Evolutionary conservation across 164 flowering plant genomes (phyloP), one percentile per base, ranked within the genome.

Genomic region (Taxillus chinensis): DNA sequence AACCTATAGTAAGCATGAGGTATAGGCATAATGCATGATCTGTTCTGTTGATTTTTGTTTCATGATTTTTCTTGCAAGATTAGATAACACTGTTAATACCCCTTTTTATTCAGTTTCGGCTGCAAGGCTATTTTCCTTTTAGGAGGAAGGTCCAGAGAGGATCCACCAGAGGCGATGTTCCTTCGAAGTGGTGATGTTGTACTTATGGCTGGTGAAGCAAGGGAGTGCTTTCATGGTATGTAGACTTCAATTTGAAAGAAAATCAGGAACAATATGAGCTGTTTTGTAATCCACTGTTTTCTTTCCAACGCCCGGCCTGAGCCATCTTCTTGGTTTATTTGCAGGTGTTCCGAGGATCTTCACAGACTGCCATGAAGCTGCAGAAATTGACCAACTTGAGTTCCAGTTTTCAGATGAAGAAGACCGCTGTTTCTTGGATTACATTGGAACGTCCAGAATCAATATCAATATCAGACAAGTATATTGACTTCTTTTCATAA

Each of bases 1-100:
- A 89, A 68, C 97, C 99, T 67, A 91, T 95, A 43, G 99, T 95
- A 53, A 95, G 99, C 95, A 77, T 95, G 80, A 95, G 99, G 99
- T 93, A 73, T 60, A 16, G 39, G 12, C 41, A 6, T 7, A 9
- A 4, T 14, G 7, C 7, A 5, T 7, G 7, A 13, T 38, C 39
- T 57, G 10, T 57, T 57, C 14, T 53, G 8, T 38, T 57, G 3
- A n/a, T 13, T 38, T 38, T 39, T 39, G 13, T 57, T 38, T 40
- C 4, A 10, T 37, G 16, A 38, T 4, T 5, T 37, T 37, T 57
- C 10, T 43, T 43, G 2, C 27, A 27, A 27, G 27, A 27, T 27
- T 27, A 27, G 27, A 2, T 27, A 27, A 27, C 27, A 27, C 27
- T 27, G 27, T 27, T 27, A 27, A 27, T 27, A 46, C 55, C 55